Evolutionary conservation across 176 grass and related monocot species (phyloP).

Genomic region (Neostapfia colusana): DNA sequence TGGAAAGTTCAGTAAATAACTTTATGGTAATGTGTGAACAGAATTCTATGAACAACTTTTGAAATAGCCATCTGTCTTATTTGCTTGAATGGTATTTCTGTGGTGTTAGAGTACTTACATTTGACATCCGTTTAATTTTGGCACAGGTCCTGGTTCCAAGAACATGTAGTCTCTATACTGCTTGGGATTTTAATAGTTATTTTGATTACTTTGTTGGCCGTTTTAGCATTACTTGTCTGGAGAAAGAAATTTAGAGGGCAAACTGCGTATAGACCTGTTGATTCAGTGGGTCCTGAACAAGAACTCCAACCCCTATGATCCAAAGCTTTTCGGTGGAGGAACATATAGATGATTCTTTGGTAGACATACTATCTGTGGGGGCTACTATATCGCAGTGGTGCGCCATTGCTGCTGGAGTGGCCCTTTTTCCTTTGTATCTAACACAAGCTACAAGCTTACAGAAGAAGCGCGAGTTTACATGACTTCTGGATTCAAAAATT

Average conservation of each 20-base stretch:
- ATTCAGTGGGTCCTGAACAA: constrained; percentile 72
- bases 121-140: constrained; percentile 25
- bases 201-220: constrained; percentile 60
- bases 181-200: constrained; percentile 53
- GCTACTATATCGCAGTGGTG: constrained; percentile 16
- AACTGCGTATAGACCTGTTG: constrained; percentile 69
- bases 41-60: not conserved
- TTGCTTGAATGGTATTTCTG: not conserved
- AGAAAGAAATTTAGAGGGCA: constrained; percentile 66
- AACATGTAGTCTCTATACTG: constrained; percentile 52
- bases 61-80: not conserved
- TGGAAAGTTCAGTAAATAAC: constrained; percentile 9
- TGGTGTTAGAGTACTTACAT: constrained; percentile 8
- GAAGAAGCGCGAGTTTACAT: constrained; percentile 14
- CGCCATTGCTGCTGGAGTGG: constrained; percentile 32
- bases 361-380: constrained; percentile 41
- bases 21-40: not conserved
- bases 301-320: constrained; percentile 87
- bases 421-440: constrained; percentile 48
- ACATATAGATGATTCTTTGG: constrained; percentile 60
- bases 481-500: constrained; percentile 42
- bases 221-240: constrained; percentile 65
- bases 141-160: constrained; percentile 83
- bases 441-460: constrained; percentile 53
- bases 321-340: constrained; percentile 20